Evolutionary conservation across 1,284 basidiomycete species (phyloP), one percentile per base, ranked within the genome.

Genomic region (Boletellus deceptivus): DNA sequence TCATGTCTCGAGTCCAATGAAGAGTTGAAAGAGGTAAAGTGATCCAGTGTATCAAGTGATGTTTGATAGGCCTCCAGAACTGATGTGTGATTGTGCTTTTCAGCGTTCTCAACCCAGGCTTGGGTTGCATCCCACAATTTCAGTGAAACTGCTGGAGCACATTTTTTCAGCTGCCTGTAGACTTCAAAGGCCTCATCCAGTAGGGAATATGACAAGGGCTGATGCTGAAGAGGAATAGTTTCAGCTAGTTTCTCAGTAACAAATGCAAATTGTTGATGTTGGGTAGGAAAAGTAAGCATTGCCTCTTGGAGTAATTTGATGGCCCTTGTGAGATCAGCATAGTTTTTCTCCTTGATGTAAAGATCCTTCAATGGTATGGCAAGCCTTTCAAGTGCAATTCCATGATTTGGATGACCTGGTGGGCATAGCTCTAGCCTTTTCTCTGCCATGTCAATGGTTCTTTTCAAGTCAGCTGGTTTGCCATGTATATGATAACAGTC

Each of bases 1-100:
- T 43, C 29, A 20, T 48, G 46, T 8, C 39, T 18, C 6, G 40
- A 48, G 6, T 48, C 40, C 3, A 48, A n/a, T 11, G 40, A 48
- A 1, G 40, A 20, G 9, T 48, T 33, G 17, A 45, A 17, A 1
- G 47, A 48, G 14, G 18, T 48, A 3, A 37, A 20, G 6, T 45
- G 33, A 25, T 36, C 31, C 6, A 48, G 31, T 13, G 17, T 20
- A 11, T 29, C 43, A 10, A 48, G 33, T 24, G 31, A 43, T 18
- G 40, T 44, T 29, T 36, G 33, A 1, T 48, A 50, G 6, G 49
- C 49, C n/a, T 50, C 49, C 16, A 50, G 20, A 16, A 48, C 35
- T 36, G 16, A 35, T 8, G 20, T 9, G 10, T 44, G 34, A 4
- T 44, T 25, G 22, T 17, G 14, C 13, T 18, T 42, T 31, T 42